Base-by-base conservation (phyloP, 164 flowering plant genomes). In the Platanus orientalis region DNA sequence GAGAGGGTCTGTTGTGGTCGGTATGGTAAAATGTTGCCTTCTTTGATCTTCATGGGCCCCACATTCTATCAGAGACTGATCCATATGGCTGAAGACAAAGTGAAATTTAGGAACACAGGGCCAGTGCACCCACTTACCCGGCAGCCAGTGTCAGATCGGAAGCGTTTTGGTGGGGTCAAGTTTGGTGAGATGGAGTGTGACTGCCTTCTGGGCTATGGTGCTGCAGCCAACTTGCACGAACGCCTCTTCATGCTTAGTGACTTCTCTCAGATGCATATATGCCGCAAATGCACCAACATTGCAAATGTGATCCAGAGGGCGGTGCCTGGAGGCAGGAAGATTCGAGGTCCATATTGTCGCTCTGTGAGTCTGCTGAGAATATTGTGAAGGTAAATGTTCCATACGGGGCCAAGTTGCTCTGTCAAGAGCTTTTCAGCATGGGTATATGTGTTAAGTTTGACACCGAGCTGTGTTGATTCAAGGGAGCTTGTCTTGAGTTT, bases 161-260 rank as follows among this genome's bases (percentile, higher is more conserved):
- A 93, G 63, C 84, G 96, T 2, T 93, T 87, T 76, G 97, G 98
- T 7, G 98, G 97, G 19, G 75, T 93, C 49, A 93, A 93, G 72
- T 90, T 93, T 63, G 98, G 98, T 4, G 97, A 93, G 78, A 93
- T 93, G 98, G 98, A 93, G 64, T 78, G 97, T 0, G 98, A 93
- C 67, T 93, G 98, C 58, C 83, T 93, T 4, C 80, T 93, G 0
- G 98, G 97, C 30, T 97, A 93, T 69, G 98, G 98, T 28, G 98
- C 97, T n/a, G 75, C 98, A 14, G 87, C 95, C 24, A 93, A 93
- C 71, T 74, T 90, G 49, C 84, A 90, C 32, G 98, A 93, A 55
- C 89, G 98, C 11, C 96, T 93, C 30, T 90, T 93, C 68, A 85
- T 84, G 0, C 87, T 88, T 16, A 90, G 97, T 29, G 98, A 93